Conservation (phyloP, 257 asterid species). For the Coffea eugenioides region DNA sequence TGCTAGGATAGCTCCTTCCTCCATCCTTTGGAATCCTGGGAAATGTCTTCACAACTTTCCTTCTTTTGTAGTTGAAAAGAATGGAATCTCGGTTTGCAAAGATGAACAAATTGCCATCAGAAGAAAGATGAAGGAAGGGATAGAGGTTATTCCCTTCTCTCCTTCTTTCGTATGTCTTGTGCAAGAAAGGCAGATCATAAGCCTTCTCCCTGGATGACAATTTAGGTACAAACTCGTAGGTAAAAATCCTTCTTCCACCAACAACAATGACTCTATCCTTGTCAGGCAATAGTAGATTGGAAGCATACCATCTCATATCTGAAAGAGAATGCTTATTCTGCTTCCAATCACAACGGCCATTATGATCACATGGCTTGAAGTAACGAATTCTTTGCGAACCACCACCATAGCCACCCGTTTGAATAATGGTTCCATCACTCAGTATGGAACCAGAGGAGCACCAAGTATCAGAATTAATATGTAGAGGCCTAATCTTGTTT, state of each 20-base stretch:
- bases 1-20: constrained; percentile 62
- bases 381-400: constrained; percentile 39
- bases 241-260: constrained; percentile 43
- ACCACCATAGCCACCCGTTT: constrained; percentile 49
- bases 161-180: constrained; percentile 23
- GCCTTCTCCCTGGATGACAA: constrained; percentile 17
- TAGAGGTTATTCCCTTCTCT: constrained; percentile 49
- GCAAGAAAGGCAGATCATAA: constrained; percentile 47
- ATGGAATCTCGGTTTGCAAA: constrained; percentile 65
- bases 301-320: constrained; percentile 48
- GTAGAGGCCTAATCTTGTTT: constrained; percentile 49
- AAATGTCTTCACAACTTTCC: constrained; percentile 38
- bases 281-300: constrained; percentile 43
- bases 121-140: constrained; percentile 65
- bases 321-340: constrained; percentile 27
- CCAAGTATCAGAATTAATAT: constrained; percentile 41
- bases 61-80: constrained; percentile 46
- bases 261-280: constrained; percentile 44
- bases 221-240: constrained; percentile 60
- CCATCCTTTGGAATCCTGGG: constrained; percentile 57
- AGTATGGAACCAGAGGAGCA: constrained; percentile 60
- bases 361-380: constrained; percentile 37
- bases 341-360: constrained; percentile 52
- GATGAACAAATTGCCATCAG: constrained; percentile 56
- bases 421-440: constrained; percentile 51